Base-by-base conservation (phyloP, 139 green algal species). In the Asterochloris sp. region DNA sequence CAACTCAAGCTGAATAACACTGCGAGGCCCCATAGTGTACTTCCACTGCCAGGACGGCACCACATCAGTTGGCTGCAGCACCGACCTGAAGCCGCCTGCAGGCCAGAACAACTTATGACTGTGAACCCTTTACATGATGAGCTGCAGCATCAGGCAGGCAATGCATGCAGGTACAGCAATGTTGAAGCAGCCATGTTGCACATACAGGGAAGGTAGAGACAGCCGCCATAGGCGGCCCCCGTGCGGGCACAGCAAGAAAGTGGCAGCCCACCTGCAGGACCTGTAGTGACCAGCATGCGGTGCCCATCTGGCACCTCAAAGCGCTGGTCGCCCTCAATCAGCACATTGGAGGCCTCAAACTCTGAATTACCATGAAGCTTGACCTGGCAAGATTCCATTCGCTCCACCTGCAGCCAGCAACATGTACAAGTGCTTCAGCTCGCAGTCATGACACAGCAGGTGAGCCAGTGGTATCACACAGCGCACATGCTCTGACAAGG, bases 261-360 rank as follows among this genome's bases (percentile, higher is more conserved):
- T 54, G 38, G 38, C 38, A 54, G 38, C 38, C 38, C 38, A 54
- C 38, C 38, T 54, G 38, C 76, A 19, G 77, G 74, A 27, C 78
- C 81, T 54, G 85, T 27, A 0, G 73, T 89, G 23, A 96, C 88
- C 17, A 88, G 78, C 91, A 98, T 93, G 19, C 89, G 84, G 85
- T 91, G 87, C 13, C 95, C 94, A 74, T 96, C 90, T 0, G 94
- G 94, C 64, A 98, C 84, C 28, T 95, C 93, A 83, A 98, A 98
- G 10, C 69, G 81, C 69, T 88, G 67, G 68, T 87, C 27, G 8
- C 89, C 89, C 8, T 62, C 10, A 23, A 95, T 76, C 11, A 82
- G 84, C 2, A 93, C 88, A 47, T 90, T 90, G 23, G 85, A 83
- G 0, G 96, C 96, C 79, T 98, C 94, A 87, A 99, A 98, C 89